Evolutionary conservation across 495 filamentous ascomycete genomes (phyloP), one percentile per base, ranked within the genome.

Genomic region (Penicillium paradoxum): DNA sequence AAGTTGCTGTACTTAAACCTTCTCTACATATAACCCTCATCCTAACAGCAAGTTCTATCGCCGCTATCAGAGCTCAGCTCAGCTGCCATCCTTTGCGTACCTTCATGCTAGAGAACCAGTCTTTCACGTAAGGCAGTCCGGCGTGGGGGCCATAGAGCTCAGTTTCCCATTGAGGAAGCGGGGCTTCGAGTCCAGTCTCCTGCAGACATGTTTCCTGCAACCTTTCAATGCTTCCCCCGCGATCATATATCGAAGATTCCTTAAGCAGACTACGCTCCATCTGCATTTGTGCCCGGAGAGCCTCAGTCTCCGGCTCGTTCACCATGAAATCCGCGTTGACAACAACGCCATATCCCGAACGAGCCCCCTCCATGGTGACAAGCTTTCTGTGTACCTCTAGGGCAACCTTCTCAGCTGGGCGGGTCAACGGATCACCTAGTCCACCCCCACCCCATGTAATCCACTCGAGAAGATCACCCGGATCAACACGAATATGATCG

Each of bases 401-500:
- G 1, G 75, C 74, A 5, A 79, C 77, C 33, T 67, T 71, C 29
- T 70, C 63, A 1, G 72, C 66, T 1, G 73, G 69, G 6, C 77
- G 71, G 2, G 74, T 73, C 42, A 79, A 55, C 0, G 76, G 74
- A 59, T 79, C 73, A 7, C 77, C 77, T 14, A 77, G 65, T 7
- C 76, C 75, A 32, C 77, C 76, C 11, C 74, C 77, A 36, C 75
- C 74, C 76, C 75, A 78, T 1, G 77, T 79, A 14, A 76, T 62
- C 75, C 76, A 79, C 55, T 78, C 77, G 3, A 79, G 70, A 0
- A 79, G 62, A 54, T 79, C 76, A 4, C 69, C 74, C 7, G 67
- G 67, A 19, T 75, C 66, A 3, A 79, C 74, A 18, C 67, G 67
- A 33, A 79, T 61, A 49, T 78, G 73, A 55, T 79, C 76, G 43